Conservation (phyloP, 805 yeast species). For the Candida nanaspora region DNA sequence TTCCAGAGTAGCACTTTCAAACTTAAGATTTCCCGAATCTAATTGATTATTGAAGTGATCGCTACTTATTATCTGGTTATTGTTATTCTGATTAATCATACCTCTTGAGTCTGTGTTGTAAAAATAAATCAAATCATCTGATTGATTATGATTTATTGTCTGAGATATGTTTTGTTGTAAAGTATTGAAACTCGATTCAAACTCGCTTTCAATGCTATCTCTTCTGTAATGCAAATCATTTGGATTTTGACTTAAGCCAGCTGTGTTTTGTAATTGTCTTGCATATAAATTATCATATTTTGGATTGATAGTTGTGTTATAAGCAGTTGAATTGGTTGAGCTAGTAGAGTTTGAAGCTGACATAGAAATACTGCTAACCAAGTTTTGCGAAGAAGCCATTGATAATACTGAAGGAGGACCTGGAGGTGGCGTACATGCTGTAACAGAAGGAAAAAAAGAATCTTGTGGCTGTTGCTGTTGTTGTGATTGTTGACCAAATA, state of each 20-base stretch:
- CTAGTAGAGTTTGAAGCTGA: not conserved
- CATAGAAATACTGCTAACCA: conserved; percentile 1
- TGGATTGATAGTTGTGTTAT: not conserved
- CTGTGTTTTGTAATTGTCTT: too few species aligned
- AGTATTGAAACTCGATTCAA: conserved; percentile 7
- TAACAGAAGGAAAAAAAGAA: conserved; percentile 22
- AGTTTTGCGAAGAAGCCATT: not conserved
- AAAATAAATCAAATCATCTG: not conserved
- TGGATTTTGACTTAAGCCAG: conserved; percentile 1
- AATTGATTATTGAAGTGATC: not conserved
- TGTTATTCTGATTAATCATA: too few species aligned
- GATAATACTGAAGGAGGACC: not conserved
- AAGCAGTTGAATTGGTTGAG: not conserved
- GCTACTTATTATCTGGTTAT: not conserved
- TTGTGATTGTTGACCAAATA: not conserved
- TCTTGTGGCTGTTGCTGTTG: not conserved
- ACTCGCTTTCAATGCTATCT: conserved; percentile 16
- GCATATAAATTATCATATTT: too few species aligned
- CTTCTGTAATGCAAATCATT: conserved; percentile 12
- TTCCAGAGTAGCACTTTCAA: not conserved
- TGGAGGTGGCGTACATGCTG: conserved; percentile 25
- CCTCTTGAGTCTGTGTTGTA: not conserved
- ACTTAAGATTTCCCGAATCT: not conserved
- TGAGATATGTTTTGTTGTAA: not conserved
- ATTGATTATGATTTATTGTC: not conserved